Percentiles rank a stretch among this genome's conserved stretches.
Conservation (phyloP, 192 early-diverging fungal species). For the Backusella macrospora region DNA sequence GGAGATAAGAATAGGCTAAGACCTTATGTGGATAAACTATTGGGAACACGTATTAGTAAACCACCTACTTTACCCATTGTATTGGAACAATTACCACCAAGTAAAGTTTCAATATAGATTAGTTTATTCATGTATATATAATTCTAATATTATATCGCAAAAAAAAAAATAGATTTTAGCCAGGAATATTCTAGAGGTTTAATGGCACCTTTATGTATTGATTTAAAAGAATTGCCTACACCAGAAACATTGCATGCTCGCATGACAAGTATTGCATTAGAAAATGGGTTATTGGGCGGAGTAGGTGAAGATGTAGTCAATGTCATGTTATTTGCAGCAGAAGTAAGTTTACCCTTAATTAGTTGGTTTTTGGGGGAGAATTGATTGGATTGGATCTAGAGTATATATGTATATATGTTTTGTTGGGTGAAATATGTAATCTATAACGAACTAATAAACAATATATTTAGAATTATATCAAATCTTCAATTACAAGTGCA, state of each 20-base stretch:
- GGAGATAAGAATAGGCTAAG: conserved; percentile 25
- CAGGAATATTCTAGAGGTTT: conserved; percentile 69
- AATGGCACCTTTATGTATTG: conserved; percentile 66
- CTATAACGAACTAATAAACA: too few species aligned
- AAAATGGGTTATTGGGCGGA: conserved; percentile 68
- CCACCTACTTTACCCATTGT: conserved; percentile 53
- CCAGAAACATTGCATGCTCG: conserved; percentile 64
- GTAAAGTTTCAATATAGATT: conserved; percentile 37
- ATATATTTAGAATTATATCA: conserved; percentile 57
- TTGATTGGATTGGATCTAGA: background rate
- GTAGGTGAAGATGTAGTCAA: conserved; percentile 63
- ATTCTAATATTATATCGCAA: background rate
- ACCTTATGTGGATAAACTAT: conserved; percentile 26
- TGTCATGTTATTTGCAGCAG: conserved; percentile 67
- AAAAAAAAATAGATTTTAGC: conserved; percentile 30
- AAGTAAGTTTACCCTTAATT: conserved; percentile 38
- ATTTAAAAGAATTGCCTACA: conserved; percentile 67
- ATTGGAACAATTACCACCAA: conserved; percentile 51
- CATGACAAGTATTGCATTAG: conserved; percentile 69
- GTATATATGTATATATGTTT: background rate
- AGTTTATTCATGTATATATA: background rate
- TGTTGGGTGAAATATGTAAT: too few species aligned
- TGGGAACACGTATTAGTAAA: conserved; percentile 41
- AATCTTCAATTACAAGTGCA: conserved; percentile 66
- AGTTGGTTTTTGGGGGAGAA: background rate